Evolutionary conservation across 2,329 filamentous ascomycete genomes (phyloP), one percentile per base, ranked within the genome.

Genomic region (Fusarium sp.): DNA sequence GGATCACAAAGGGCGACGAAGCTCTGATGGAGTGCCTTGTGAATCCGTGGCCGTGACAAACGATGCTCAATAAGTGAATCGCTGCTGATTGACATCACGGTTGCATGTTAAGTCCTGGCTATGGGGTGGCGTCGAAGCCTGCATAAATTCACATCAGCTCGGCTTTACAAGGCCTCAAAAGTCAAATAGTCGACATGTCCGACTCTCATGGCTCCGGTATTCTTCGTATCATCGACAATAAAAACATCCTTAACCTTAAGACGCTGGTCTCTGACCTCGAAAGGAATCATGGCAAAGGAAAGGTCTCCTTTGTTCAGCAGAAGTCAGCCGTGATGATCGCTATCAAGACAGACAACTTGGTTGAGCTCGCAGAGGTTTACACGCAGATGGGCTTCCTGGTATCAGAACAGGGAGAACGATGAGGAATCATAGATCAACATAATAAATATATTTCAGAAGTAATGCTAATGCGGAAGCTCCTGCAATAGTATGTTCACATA

Each of bases 161-260:
- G 20, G 20, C 20, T 20, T 20, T 20, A 20, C 20, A 20, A 20
- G 20, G 20, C 20, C 20, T 20, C 20, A 20, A 20, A 20, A 20
- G 20, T 20, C 20, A 20, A 47, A 10, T 8, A 16, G 3, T 32
- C 46, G 22, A 4, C 2, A 49, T 49, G 20, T 6, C 8, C 5
- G 7, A 24, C 3, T 9, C 4, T 7, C 2, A 10, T 34, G 1
- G 12, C 3, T 7, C 3, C 7, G 20, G 29, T 16, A 2, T 34
- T 4, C 32, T 49, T 6, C 20, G 29, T 2, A n/a, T 49, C 20
- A 4, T 49, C 16, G 29, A 14, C 4, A n/a, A n/a, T 34, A 7
- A 6, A 2, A 14, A 16, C 13, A 49, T n/a, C 2, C 14, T 49
- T 12, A 34, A 34, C 20, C 20, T 34, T 1, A 6, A 7, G 13